Base-by-base conservation (phyloP, 306 rosid species). In the Mimosa pudica region DNA sequence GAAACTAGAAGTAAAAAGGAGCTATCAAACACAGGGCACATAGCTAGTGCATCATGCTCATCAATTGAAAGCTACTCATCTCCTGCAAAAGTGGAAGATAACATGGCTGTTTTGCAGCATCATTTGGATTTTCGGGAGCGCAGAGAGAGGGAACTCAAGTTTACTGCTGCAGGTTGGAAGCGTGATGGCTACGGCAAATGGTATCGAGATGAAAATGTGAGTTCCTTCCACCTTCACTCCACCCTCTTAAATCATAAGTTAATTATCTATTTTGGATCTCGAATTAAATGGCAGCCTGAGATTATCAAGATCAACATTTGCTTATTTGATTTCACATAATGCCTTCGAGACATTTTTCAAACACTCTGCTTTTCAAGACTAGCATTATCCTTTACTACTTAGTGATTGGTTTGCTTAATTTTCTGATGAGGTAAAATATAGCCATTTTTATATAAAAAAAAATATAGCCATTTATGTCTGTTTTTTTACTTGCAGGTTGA, bases 101-200 rank as follows among this genome's bases (percentile, higher is more conserved):
- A 78, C 36, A 75, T 60, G 79, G 64, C n/a, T 44, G 74, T 46
- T 73, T 62, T 3, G 9, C 71, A 41, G 66, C 76, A 64, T 66
- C 51, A 54, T 85, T 79, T 82, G 73, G 74, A 81, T 79, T 81
- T 58, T 76, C 63, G n/a, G 71, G 87, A 84, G 79, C 81, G 78
- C 36, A 35, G 73, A 68, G 81, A 82, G 49, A 85, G 70, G 77
- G 87, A 86, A 76, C 85, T 86, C 70, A 86, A 84, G 81, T 84
- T 84, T 77, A 84, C 80, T 7, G 73, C 81, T 78, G 79, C 84
- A 51, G 86, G 88, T 48, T 87, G 90, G 90, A 87, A 84, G 78
- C 82, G 82, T 79, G 84, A 84, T 65, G 46, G 80, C 79, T 61
- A 81, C 63, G 84, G 87, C 36, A 86, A 84, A 70, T 78, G 88